Base-by-base conservation (phyloP, 768 basidiomycete species). In the Trichaptum fuscoviolaceum region DNA sequence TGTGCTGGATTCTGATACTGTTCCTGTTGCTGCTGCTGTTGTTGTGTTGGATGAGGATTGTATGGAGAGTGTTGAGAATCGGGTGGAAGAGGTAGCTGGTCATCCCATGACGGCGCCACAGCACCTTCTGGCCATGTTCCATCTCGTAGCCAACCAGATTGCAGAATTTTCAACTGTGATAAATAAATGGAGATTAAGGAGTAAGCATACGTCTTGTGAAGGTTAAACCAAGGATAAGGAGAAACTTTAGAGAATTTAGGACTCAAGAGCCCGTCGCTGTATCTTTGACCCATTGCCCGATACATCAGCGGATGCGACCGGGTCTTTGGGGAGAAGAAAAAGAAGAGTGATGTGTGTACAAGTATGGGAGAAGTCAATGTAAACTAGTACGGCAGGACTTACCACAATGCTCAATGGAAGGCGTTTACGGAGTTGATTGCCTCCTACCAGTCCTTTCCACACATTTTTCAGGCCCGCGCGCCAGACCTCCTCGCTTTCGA, bases 81-180 rank as follows among this genome's bases (percentile, higher is more conserved):
- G n/a, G 27, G 26, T 7, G 52, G 36, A 57, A 58, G 61, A 25
- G 27, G 20, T 42, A 57, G 24, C 35, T 62, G 20, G 62, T 63
- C 85, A 70, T 90, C 89, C 17, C 88, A 81, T 64, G 86, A 85
- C 9, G 85, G 88, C n/a, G 77, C 89, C 3, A 79, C 75, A 42
- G 83, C 79, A 20, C 84, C 87, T 52, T 77, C 76, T 23, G 92
- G 92, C 92, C 92, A 93, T 59, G 88, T 91, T 62, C 85, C 81
- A 67, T 93, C 91, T 63, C 85, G 85, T 60, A 90, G 75, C 92
- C 92, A 93, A 36, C 87, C 87, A 35, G 87, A 84, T 70, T 90
- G 84, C 59, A 92, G 75, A 67, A 93, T 81, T 72, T 89, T 88
- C 71, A 92, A 83, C 91, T 93, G 75, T 25, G 69, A 62, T 65